These are phyloP conservation scores for Kluyveromyces nonfermentans DNA, from an alignment of 805 yeast species.

Conservation along the genomic window DNA sequence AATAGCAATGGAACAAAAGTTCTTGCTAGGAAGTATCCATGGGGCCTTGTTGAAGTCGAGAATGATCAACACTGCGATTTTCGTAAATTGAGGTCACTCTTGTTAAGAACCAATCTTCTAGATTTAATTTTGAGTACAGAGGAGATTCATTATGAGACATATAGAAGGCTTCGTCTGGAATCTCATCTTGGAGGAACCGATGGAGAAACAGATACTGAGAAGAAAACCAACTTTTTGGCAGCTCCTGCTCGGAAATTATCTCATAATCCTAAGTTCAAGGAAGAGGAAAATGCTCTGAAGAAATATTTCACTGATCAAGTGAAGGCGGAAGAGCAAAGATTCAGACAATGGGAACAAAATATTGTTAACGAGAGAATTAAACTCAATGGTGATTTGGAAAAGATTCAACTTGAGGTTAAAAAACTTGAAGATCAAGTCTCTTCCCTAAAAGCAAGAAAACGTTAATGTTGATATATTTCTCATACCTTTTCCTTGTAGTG, in stretches of 20 bases:
- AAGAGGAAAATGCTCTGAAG: constrained; percentile 91
- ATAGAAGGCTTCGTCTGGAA: constrained; percentile 64
- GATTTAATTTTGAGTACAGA: constrained; percentile 74
- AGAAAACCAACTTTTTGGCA: constrained; percentile 10
- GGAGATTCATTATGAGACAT: constrained; percentile 72
- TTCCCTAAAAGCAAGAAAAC: constrained; percentile 46
- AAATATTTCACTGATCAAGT: constrained; percentile 94
- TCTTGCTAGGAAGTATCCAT: constrained; percentile 77
- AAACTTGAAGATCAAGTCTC: constrained; percentile 68
- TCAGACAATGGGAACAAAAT: constrained; percentile 97
- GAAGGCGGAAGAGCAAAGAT: constrained; percentile 92
- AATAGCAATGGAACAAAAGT: constrained; percentile 53
- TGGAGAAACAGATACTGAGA: constrained; percentile 23
- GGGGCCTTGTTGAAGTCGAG: constrained; percentile 87
- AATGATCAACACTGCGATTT: constrained; percentile 82
- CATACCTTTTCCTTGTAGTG: not conserved
- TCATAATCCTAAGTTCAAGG: constrained; percentile 88
- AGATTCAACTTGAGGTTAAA: constrained; percentile 70
- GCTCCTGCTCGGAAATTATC: constrained; percentile 42
- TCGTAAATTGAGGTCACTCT: constrained; percentile 65
- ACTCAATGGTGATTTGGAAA: constrained; percentile 87
- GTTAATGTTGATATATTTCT: constrained; percentile 17
- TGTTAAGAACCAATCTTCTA: constrained; percentile 75
- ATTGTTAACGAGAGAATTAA: constrained; percentile 91
- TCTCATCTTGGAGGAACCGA: constrained; percentile 30